Evolutionary conservation across 148 eudicot genomes (phyloP).

Genomic region (Rhododendron ferrugineum): DNA sequence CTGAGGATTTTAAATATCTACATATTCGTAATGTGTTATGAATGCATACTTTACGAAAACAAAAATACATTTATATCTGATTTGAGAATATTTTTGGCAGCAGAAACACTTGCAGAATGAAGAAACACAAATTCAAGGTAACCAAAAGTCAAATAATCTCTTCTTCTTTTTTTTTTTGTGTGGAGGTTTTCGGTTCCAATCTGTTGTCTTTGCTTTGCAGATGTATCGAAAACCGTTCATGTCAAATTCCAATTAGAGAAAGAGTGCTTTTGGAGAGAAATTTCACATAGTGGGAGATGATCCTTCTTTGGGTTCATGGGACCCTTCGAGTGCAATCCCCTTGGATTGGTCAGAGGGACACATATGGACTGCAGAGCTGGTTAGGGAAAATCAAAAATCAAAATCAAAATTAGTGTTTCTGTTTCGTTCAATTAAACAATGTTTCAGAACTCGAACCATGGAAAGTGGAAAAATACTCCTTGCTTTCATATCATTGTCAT

Average conservation of each 20-base stretch:
- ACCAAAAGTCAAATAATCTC: too few species aligned
- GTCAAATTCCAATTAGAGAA: constrained; percentile 45
- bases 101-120: constrained; percentile 13
- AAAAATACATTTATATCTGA: background rate
- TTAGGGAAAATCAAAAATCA: constrained; percentile 18
- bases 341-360: constrained; percentile 63
- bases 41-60: background rate
- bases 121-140: constrained; percentile 16
- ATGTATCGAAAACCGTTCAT: constrained; percentile 27
- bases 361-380: constrained; percentile 52
- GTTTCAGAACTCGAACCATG: background rate
- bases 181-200: background rate
- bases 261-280: constrained; percentile 57
- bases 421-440: background rate
- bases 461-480: background rate
- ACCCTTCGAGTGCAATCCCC: constrained; percentile 43
- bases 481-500: background rate
- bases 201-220: constrained; percentile 21
- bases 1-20: background rate
- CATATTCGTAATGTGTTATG: background rate
- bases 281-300: constrained; percentile 52
- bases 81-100: background rate
- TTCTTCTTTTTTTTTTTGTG: background rate
- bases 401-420: background rate
- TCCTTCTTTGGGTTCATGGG: constrained; percentile 51